phyloP scores from a whole-genome alignment of 169 alveolate species.

The Babesia caballi region DNA sequence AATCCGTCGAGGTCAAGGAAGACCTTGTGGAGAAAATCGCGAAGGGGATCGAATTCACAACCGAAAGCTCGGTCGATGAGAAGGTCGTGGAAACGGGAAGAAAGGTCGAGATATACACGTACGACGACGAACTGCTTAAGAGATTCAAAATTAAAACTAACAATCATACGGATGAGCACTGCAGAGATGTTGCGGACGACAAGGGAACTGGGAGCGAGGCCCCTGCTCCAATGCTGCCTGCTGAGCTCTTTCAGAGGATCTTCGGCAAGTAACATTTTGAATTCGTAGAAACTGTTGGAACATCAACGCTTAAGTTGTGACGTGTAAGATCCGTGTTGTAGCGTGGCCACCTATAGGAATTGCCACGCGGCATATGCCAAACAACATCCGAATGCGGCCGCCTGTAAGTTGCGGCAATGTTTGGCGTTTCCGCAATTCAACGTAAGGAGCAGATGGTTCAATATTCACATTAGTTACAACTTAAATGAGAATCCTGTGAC shows the following conservation, averaged over 20 bases:
- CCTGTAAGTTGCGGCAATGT: too few species aligned
- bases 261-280: slow-evolving; percentile 26
- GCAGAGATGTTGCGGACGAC: neutral
- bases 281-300: too few species aligned
- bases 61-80: neutral
- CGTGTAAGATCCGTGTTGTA: too few species aligned
- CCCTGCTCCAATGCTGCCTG: neutral
- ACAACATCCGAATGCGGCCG: too few species aligned
- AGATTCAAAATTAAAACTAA: slow-evolving; percentile 32
- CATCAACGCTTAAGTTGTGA: too few species aligned
- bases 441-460: too few species aligned
- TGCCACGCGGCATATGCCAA: too few species aligned
- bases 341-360: too few species aligned
- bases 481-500: too few species aligned
- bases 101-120: slow-evolving; percentile 24
- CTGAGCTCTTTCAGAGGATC: slow-evolving; percentile 18
- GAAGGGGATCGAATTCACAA: slow-evolving; percentile 26
- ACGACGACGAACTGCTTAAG: slow-evolving; percentile 24
- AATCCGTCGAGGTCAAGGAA: slow-evolving; percentile 23
- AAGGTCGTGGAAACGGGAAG: slow-evolving; percentile 34
- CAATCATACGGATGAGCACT: neutral
- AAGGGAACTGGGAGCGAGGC: neutral
- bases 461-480: too few species aligned
- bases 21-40: slow-evolving; percentile 39
- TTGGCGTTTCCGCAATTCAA: too few species aligned